Conservation (phyloP, 805 yeast genomes). For the Sugiyamaella marilandica region DNA sequence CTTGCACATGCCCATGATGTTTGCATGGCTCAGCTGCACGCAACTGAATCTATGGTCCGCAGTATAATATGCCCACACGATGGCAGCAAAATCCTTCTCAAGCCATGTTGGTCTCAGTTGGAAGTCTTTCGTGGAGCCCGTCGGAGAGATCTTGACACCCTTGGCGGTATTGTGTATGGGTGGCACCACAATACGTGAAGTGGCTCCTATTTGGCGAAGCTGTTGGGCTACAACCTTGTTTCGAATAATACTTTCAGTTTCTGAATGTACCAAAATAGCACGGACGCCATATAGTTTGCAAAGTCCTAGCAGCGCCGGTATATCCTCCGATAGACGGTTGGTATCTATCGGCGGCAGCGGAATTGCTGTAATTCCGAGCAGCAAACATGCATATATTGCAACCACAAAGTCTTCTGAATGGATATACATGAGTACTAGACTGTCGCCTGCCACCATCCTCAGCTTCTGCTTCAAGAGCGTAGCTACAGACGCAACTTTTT, state of each 20-base stretch:
- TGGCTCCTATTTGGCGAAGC: conserved; percentile 42
- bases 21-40: conserved; percentile 50
- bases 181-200: conserved; percentile 38
- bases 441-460: conserved; percentile 59
- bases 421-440: conserved; percentile 76
- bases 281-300: conserved; percentile 66
- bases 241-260: conserved; percentile 64
- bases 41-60: conserved; percentile 67
- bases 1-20: conserved; percentile 74
- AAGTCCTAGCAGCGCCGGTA: conserved; percentile 57
- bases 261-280: conserved; percentile 72
- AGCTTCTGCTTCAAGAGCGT: conserved; percentile 65
- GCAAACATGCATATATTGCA: conserved; percentile 80
- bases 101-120: conserved; percentile 23
- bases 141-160: conserved; percentile 35
- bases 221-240: conserved; percentile 59
- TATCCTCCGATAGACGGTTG: conserved; percentile 65
- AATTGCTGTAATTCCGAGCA: conserved; percentile 72
- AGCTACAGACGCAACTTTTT: conserved; percentile 68
- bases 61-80: conserved; percentile 66
- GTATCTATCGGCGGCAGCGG: conserved; percentile 71
- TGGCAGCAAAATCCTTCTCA: conserved; percentile 43
- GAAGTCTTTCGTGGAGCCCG: conserved; percentile 24
- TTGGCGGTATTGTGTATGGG: conserved; percentile 65
- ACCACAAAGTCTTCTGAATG: conserved; percentile 81